Percentiles rank a stretch among this genome's conserved stretches.
Evolutionary conservation across 345 rosid species (phyloP).

Genomic region (Salix exigua): DNA sequence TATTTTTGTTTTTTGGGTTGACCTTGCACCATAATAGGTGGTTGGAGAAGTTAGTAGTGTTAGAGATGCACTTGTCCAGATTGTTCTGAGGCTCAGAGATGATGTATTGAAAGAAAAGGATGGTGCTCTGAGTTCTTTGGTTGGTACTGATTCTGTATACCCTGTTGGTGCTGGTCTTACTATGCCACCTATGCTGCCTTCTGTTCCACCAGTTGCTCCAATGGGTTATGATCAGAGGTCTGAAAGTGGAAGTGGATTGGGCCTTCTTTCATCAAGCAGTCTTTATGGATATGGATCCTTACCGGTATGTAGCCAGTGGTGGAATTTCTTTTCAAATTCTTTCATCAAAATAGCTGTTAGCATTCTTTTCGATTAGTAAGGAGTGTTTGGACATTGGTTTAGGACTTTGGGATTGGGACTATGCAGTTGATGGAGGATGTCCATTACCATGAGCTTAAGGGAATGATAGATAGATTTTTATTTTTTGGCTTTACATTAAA

Average conservation of each 20-base stretch:
- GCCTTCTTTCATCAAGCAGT: conserved; percentile 63
- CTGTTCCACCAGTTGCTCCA: conserved; percentile 60
- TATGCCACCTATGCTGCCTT: conserved; percentile 59
- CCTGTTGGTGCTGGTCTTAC: conserved; percentile 48
- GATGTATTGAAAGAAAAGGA: conserved; percentile 76
- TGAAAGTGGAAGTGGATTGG: conserved; percentile 57
- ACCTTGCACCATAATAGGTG: conserved; percentile 42
- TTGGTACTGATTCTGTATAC: conserved; percentile 56
- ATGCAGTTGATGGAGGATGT: background rate
- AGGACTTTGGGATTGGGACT: background rate
- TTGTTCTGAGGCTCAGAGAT: conserved; percentile 84
- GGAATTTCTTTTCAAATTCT: background rate
- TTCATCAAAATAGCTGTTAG: background rate
- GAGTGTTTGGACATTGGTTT: background rate
- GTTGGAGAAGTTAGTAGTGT: conserved; percentile 64
- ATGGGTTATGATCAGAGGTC: conserved; percentile 71
- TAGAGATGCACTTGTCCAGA: conserved; percentile 89
- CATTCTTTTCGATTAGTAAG: background rate
- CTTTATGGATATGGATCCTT: conserved; percentile 76
- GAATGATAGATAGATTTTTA: background rate
- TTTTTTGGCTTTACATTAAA: background rate
- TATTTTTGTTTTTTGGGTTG: background rate
- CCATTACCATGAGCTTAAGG: background rate
- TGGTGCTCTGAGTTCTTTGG: conserved; percentile 43
- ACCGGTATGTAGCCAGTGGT: conserved; percentile 43